phyloP scores from a whole-genome alignment of 805 yeast genomes.

The Ogataea corticis region DNA sequence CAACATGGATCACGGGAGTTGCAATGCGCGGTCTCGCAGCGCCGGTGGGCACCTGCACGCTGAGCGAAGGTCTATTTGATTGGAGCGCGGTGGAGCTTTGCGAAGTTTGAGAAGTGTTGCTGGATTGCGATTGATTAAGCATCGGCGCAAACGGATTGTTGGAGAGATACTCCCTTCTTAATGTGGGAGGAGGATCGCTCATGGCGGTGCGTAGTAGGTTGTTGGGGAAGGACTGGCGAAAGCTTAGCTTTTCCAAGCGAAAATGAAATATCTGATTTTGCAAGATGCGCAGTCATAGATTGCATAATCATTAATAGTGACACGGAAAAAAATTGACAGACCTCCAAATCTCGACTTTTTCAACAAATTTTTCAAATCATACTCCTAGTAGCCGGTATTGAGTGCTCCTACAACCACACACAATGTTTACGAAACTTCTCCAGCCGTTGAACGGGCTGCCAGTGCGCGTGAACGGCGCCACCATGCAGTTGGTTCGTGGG shows the following conservation, averaged over 20 bases:
- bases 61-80: constrained; percentile 8
- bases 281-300: too few species aligned
- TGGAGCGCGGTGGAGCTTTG: neutral
- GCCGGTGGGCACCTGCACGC: constrained; percentile 3
- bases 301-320: too few species aligned
- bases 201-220: neutral
- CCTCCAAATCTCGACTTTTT: too few species aligned
- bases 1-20: constrained; percentile 11
- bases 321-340: too few species aligned
- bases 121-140: neutral
- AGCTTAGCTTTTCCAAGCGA: too few species aligned
- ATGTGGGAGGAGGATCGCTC: neutral
- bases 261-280: too few species aligned
- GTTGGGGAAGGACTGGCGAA: neutral
- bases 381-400: neutral
- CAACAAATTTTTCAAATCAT: too few species aligned
- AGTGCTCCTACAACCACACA: neutral
- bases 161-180: constrained; percentile 2
- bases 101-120: neutral
- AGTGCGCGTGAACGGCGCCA: constrained; percentile 12
- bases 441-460: constrained; percentile 6
- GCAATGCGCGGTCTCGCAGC: neutral
- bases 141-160: constrained; percentile 13
- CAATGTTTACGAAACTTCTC: constrained; percentile 4
- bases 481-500: constrained; percentile 46